Evolutionary conservation across 2,329 filamentous ascomycete species (phyloP), one percentile per base, ranked within the genome.

Genomic region (Hypoxylon sp.): DNA sequence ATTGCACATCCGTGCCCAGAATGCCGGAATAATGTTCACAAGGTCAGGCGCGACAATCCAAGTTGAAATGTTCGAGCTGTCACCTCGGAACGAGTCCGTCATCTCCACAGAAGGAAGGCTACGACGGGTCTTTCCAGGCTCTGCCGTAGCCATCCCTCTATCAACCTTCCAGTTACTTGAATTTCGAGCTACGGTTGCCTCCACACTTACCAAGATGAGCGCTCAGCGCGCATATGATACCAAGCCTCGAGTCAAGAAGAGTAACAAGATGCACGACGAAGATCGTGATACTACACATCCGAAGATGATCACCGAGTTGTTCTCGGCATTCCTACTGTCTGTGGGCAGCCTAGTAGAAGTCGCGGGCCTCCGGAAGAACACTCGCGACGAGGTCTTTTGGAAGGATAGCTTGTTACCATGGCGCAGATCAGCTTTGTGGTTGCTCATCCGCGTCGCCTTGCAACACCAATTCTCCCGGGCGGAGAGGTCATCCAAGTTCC

Each of bases 371-470:
- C 72, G 66, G 35, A 88, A 88, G 65, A 78, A 83, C 19, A 85
- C 82, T 1, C 82, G 84, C 10, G 85, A 88, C 51, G 85, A 88
- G 11, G 80, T 87, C 0, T 61, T 85, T 4, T 87, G 78, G 78
- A 55, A 73, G 6, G 53, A 62, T 65, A 13, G 66, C 65, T 0
- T 46, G 57, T 0, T 76, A 84, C 48, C 88, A 3, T 75, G 71
- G 69, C 72, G 31, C 24, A 56, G 73, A 19, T 75, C 86, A 11
- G 79, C 87, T 0, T 64, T 85, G 0, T 90, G 87, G 87, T 77
- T 90, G 0, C 77, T 89, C 0, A 60, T 89, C 2, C 84, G 87
- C 0, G 85, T 88, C 0, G 74, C 80, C 0, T 66, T 88, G 2
- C 86, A 89, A 56, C 69, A 81, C 2, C 42, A 68, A 10, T 62